A percentile compares a stretch with the other conserved stretches of the same genome.
These are phyloP conservation scores for Calonectria multiphialidica DNA, from an alignment of 2,329 filamentous ascomycete species.

Conservation along the genomic window DNA sequence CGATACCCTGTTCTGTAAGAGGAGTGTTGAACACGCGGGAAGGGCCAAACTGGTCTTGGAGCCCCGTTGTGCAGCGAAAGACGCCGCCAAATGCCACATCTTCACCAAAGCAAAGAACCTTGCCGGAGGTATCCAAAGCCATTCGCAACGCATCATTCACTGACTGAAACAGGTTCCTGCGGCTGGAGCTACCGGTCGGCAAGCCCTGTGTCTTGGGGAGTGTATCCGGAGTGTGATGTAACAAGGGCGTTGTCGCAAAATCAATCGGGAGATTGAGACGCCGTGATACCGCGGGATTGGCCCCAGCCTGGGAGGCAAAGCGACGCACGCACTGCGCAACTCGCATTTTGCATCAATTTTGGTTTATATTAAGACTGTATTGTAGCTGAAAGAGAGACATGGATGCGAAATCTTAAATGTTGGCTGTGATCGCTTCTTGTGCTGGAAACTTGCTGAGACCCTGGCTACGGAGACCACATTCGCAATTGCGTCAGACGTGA, in stretches of 20 bases:
- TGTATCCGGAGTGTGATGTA: not conserved
- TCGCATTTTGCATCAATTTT: not conserved
- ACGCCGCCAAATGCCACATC: slow-evolving; percentile 97
- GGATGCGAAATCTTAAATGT: too few relatives aligned
- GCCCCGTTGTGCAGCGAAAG: slow-evolving; percentile 87
- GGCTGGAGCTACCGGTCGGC: not conserved
- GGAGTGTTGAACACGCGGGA: slow-evolving; percentile 96
- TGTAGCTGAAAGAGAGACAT: too few relatives aligned
- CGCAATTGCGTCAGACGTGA: too few relatives aligned
- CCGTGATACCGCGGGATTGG: not conserved
- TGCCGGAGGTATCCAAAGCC: slow-evolving; percentile 83
- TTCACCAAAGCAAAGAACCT: slow-evolving; percentile 95
- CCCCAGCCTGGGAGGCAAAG: not conserved
- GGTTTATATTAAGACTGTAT: too few relatives aligned
- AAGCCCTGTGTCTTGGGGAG: not conserved
- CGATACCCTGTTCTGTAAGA: slow-evolving; percentile 89
- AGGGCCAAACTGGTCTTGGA: slow-evolving; percentile 85
- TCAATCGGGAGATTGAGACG: not conserved
- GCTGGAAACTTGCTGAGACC: too few relatives aligned
- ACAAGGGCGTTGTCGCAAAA: not conserved
- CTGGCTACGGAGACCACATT: too few relatives aligned
- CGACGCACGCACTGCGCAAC: not conserved
- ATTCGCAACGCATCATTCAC: slow-evolving; percentile 89
- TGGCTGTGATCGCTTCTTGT: too few relatives aligned
- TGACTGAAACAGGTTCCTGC: slow-evolving; percentile 81